Evolutionary conservation across 306 rosid genomes (phyloP).

Genomic region (Rosa multiflora): DNA sequence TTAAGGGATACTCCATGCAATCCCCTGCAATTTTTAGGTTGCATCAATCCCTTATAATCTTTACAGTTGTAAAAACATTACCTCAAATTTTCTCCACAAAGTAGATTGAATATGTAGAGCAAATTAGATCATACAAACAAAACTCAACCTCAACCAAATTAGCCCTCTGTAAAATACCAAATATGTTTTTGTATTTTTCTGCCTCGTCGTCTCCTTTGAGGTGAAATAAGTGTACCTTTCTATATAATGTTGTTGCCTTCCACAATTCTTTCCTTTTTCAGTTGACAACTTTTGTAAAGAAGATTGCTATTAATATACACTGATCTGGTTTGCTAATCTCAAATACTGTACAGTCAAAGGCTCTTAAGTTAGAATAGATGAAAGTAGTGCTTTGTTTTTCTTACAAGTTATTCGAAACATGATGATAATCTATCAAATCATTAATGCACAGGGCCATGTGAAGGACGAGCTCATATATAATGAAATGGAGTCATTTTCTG

Average conservation of each 20-base stretch:
- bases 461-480: background rate
- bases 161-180: background rate
- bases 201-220: background rate
- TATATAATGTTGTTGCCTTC: background rate
- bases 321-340: background rate
- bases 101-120: background rate
- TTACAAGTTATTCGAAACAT: background rate
- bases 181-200: background rate
- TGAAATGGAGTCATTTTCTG: background rate
- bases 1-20: constrained; percentile 7
- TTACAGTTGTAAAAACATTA: background rate
- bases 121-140: background rate
- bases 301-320: background rate
- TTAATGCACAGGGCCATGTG: background rate
- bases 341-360: background rate
- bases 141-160: background rate
- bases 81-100: background rate
- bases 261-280: background rate
- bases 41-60: background rate
- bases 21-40: background rate
- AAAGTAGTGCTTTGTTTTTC: background rate
- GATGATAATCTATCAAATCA: background rate
- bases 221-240: background rate
- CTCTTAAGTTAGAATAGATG: constrained; percentile 10
- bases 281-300: background rate